Percentiles rank a stretch among this genome's conserved stretches.
phyloP scores from a whole-genome alignment of 352 stramenopile species.

The Globisporangium cederbergense region DNA sequence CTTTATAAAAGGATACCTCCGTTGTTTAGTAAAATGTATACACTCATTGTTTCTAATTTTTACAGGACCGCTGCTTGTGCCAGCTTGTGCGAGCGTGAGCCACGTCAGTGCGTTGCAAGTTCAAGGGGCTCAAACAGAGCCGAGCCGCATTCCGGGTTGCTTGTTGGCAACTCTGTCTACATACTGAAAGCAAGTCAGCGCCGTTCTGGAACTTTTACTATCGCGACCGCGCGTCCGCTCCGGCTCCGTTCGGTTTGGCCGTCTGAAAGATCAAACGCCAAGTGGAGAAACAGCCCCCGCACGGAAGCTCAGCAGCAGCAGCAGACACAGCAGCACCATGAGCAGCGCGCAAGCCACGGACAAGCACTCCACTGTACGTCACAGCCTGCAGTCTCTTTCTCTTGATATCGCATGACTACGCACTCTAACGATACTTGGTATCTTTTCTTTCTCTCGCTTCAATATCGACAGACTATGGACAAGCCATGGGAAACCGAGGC shows the following conservation, averaged over 20 bases:
- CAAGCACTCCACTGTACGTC: conserved; percentile 6
- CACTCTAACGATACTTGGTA: background rate
- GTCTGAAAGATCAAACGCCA: conserved; percentile 11
- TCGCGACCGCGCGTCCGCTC: background rate
- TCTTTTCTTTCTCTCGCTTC: conserved; percentile 1
- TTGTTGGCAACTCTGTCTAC: conserved; percentile 14
- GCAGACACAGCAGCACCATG: conserved; percentile 8
- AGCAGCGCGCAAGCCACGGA: conserved; percentile 10
- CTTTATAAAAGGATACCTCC: background rate
- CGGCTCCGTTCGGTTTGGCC: background rate
- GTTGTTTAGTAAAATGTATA: background rate
- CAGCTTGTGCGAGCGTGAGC: conserved; percentile 16
- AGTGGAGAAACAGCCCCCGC: conserved; percentile 13
- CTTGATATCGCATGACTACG: background rate
- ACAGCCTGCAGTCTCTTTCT: background rate
- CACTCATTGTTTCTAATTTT: background rate
- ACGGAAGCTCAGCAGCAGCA: background rate
- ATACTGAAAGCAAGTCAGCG: conserved; percentile 13
- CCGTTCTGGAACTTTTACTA: conserved; percentile 13
- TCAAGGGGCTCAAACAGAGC: conserved; percentile 18
- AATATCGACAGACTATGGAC: conserved; percentile 26
- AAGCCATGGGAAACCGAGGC: conserved; percentile 74
- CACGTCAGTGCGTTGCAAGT: conserved; percentile 44
- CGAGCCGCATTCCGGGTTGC: conserved; percentile 15
- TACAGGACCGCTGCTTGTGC: background rate